Evolutionary conservation across 441 rosid genomes (phyloP), one percentile per base, ranked within the genome.

Genomic region (Adansonia rubrostipa): DNA sequence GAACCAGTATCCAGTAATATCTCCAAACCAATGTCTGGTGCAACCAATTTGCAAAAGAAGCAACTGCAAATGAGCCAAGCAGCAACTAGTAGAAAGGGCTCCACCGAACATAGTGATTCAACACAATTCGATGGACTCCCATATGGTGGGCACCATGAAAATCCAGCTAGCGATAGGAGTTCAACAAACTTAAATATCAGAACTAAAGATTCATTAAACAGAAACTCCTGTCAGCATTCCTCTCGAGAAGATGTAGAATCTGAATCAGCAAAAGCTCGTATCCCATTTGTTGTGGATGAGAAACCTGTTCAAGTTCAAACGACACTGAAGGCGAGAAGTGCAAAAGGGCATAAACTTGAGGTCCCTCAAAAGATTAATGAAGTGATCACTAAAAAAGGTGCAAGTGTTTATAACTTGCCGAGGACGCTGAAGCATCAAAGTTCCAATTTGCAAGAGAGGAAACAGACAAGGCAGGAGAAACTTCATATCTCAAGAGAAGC

Each of bases 361-460:
- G 79, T 75, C 62, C 81, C 81, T 28, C 74, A 60, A 74, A 86
- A 81, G 82, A 87, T 83, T 51, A 81, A 82, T 44, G 92, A 89
- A 80, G 81, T 76, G 22, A 75, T 74, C 65, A 80, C 80, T 66
- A 88, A 81, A 71, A 80, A 76, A 80, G 80, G 77, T 44, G 91
- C 81, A 77, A 74, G 78, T 60, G 72, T 83, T 19, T 64, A 78
- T 71, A 87, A 69, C 80, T 63, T 83, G 58, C 71, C 80, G 56
- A 86, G 76, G 83, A 81, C 80, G 11, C 56, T n/a, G 61, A 87
- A 82, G 79, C 81, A 76, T 51, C 87, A 74, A 68, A 78, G 68
- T 80, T 79, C 83, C 67, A 20, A 51, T 71, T 64, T 77, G 76
- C 88, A 81, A 82, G 89, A 87, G 83, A 79, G 74, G 2, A 85